Base-by-base conservation (phyloP, 345 rosid genomes). In the Passiflora organensis region DNA sequence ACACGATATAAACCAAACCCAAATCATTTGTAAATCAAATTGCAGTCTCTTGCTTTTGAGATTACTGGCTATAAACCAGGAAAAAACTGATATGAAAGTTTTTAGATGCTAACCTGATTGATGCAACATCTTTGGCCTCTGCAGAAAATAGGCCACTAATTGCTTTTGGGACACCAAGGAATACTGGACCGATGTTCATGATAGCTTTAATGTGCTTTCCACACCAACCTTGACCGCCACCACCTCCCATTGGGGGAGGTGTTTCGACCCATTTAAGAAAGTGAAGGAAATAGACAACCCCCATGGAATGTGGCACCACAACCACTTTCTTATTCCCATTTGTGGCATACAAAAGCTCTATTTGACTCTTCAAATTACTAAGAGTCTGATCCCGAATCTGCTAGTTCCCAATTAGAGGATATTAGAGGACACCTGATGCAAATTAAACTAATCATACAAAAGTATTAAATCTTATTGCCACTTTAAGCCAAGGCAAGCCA, bases 291-390 rank as follows among this genome's bases (percentile, higher is more conserved):
- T 89, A 89, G 57, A 68, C 51, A 44, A 66, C 85, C 41, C 89
- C 89, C 94, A 80, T 83, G 20, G 87, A 83, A 74, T 89, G 95
- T 21, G 96, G 91, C 72, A 83, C 81, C 73, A 83, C 89, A 20
- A 80, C 91, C 49, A 83, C 91, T 78, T 81, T 85, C 76, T 78
- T 81, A 61, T 67, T 32, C 20, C 82, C 79, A 36, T 83, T 83
- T 6, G 78, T 79, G 18, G 47, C 63, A 71, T 74, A 74, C 87
- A 85, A 70, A 16, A 85, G 79, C 71, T 89, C 94, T 44, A 83
- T 85, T 32, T 78, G 74, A 65, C 86, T 89, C 80, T 85, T 85
- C 78, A 85, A 72, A 59, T 80, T 81, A 70, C 86, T 80, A 55
- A 85, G 84, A 16, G 86, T 65, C 59, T 77, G 78, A 65, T 88